Conservation (phyloP, 208 protist genomes). For the Porcisia hertigi region DNA sequence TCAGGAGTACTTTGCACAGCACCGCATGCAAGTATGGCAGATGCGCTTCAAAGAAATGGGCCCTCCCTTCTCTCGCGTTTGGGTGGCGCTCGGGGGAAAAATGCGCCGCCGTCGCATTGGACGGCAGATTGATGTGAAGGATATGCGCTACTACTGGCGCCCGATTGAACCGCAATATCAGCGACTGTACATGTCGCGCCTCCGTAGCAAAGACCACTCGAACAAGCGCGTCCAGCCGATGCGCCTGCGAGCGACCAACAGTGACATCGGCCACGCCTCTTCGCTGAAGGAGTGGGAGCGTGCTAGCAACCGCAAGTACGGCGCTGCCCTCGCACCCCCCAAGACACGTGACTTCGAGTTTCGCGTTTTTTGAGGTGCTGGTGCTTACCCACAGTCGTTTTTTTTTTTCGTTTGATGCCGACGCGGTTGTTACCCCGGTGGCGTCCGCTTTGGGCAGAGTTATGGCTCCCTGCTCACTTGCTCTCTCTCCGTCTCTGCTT, state of each 20-base stretch:
- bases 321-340: slow-evolving; percentile 65
- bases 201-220: slow-evolving; percentile 67
- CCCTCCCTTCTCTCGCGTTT: slow-evolving; percentile 77
- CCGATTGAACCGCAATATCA: slow-evolving; percentile 92
- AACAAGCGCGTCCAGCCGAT: slow-evolving; percentile 62
- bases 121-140: slow-evolving; percentile 87
- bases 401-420: background rate
- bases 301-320: slow-evolving; percentile 79
- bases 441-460: background rate
- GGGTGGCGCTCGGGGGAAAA: slow-evolving; percentile 89
- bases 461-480: too few relatives aligned
- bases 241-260: slow-evolving; percentile 74
- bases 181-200: slow-evolving; percentile 88
- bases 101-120: slow-evolving; percentile 91
- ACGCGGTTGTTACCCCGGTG: background rate
- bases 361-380: slow-evolving; percentile 73
- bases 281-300: slow-evolving; percentile 76
- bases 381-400: background rate
- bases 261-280: slow-evolving; percentile 60
- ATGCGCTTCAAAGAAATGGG: slow-evolving; percentile 92
- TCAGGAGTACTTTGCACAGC: slow-evolving; percentile 64
- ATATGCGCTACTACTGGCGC: slow-evolving; percentile 89
- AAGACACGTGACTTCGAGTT: slow-evolving; percentile 84
- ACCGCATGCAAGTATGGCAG: slow-evolving; percentile 88
- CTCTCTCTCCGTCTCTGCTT: background rate